phyloP scores from a whole-genome alignment of 2,329 filamentous ascomycete species.

The Anisogramma anomala region DNA sequence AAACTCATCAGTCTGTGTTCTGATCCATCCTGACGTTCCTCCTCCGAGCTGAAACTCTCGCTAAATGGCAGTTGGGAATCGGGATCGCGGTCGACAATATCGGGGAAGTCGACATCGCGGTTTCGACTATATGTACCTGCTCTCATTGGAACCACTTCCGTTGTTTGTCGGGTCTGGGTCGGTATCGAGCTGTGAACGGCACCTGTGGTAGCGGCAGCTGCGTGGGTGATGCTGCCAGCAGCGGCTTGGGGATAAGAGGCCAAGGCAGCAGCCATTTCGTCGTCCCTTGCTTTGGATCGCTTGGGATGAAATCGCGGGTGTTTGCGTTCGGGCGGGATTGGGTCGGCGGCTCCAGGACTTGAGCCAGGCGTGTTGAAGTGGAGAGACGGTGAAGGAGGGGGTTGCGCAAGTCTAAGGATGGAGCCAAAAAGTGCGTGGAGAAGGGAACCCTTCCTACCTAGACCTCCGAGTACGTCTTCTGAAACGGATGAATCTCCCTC shows the following conservation, averaged over 20 bases:
- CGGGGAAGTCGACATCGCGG: conserved; percentile 5
- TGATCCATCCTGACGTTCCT: conserved; percentile 21
- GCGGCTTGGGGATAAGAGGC: conserved; percentile 3
- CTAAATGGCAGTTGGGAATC: conserved; percentile 7
- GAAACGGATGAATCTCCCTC: conserved; percentile 91
- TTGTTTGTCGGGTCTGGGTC: not conserved
- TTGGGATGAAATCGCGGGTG: not conserved
- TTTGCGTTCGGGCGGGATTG: conserved; percentile 6
- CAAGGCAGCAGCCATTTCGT: conserved; percentile 3
- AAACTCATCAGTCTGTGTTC: conserved; percentile 51
- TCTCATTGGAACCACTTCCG: not conserved
- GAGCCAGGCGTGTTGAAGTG: conserved; percentile 8
- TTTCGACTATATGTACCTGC: conserved; percentile 4
- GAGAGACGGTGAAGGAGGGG: conserved; percentile 15
- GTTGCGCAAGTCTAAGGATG: conserved; percentile 52
- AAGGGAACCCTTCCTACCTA: conserved; percentile 78
- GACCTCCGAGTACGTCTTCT: conserved; percentile 80
- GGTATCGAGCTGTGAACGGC: conserved; percentile 1
- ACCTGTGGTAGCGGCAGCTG: not conserved
- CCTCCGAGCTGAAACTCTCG: conserved; percentile 3
- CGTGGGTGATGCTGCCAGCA: conserved; percentile 1
- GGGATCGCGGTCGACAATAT: conserved; percentile 9
- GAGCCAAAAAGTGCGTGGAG: conserved; percentile 64
- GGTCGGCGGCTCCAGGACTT: conserved; percentile 9
- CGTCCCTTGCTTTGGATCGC: not conserved